Percentiles rank a stretch among this genome's conserved stretches.
phyloP scores from a whole-genome alignment of 805 yeast genomes.

The Suhomyces vadensis region DNA sequence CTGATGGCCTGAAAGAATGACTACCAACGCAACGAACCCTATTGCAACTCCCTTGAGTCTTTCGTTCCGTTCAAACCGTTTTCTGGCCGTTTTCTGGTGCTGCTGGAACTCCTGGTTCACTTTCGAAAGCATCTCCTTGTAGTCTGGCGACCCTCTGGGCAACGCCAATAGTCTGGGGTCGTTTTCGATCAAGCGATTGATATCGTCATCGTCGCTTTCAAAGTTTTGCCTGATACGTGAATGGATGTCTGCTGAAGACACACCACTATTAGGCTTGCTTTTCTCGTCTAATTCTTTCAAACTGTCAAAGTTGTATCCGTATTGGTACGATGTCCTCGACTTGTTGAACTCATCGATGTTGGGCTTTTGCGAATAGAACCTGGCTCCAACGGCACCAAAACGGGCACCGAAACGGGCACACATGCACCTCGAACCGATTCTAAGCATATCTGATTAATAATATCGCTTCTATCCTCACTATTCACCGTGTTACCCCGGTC shows the following conservation, averaged over 20 bases:
- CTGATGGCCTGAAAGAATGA: conserved; percentile 43
- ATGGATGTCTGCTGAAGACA: conserved; percentile 3
- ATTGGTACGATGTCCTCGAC: conserved; percentile 29
- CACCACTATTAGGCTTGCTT: conserved; percentile 12
- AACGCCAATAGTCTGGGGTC: conserved; percentile 34
- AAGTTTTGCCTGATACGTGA: conserved; percentile 10
- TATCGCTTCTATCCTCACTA: too few relatives aligned
- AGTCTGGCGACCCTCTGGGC: conserved; percentile 36
- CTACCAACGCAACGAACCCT: conserved; percentile 44
- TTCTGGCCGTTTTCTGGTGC: conserved; percentile 27
- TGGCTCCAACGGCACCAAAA: too few relatives aligned
- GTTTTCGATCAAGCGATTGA: conserved; percentile 26
- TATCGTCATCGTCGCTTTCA: conserved; percentile 14
- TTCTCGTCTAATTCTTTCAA: conserved; percentile 20
- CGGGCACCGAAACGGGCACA: background rate
- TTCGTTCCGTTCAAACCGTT: conserved; percentile 42
- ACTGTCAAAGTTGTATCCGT: conserved; percentile 23
- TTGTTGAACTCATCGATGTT: conserved; percentile 41
- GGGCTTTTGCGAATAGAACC: conserved; percentile 7
- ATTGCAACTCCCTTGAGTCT: conserved; percentile 45
- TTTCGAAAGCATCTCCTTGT: conserved; percentile 30
- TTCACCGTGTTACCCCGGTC: too few relatives aligned
- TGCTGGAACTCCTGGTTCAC: conserved; percentile 29
- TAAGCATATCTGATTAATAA: too few relatives aligned
- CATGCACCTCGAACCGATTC: background rate